These are phyloP conservation scores for Aurinia saxatilis DNA, from an alignment of 345 rosid genomes.

Conservation along the genomic window DNA sequence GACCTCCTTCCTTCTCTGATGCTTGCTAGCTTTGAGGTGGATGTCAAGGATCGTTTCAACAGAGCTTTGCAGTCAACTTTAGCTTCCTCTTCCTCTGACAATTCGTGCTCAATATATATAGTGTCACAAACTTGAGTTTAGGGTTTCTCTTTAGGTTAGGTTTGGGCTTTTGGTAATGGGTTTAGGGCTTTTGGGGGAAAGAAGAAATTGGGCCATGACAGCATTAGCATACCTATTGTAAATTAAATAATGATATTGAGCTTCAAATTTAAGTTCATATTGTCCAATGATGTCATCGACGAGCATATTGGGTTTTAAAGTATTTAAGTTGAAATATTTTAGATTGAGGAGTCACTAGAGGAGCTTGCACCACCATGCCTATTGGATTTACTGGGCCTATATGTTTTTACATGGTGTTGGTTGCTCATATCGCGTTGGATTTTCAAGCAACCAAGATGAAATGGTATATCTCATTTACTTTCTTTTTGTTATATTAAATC, in stretches of 20 bases:
- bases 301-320: background rate
- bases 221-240: constrained; percentile 1
- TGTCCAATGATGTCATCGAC: background rate
- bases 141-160: too few relatives aligned
- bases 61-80: too few relatives aligned
- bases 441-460: constrained; percentile 68
- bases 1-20: too few relatives aligned
- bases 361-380: constrained; percentile 99
- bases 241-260: background rate
- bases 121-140: too few relatives aligned
- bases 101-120: too few relatives aligned
- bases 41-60: too few relatives aligned
- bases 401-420: constrained; percentile 63
- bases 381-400: constrained; percentile 73
- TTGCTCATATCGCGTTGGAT: constrained; percentile 91
- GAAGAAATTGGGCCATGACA: too few relatives aligned
- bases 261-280: background rate
- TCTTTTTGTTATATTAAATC: constrained; percentile 15
- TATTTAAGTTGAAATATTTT: constrained; percentile 14
- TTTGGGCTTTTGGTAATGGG: too few relatives aligned
- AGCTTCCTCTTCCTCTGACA: too few relatives aligned
- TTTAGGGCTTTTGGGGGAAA: too few relatives aligned
- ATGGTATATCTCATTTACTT: constrained; percentile 43
- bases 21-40: too few relatives aligned
- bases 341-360: constrained; percentile 96